phyloP scores from a whole-genome alignment of 306 rosid species.

The Corylus avellana region DNA sequence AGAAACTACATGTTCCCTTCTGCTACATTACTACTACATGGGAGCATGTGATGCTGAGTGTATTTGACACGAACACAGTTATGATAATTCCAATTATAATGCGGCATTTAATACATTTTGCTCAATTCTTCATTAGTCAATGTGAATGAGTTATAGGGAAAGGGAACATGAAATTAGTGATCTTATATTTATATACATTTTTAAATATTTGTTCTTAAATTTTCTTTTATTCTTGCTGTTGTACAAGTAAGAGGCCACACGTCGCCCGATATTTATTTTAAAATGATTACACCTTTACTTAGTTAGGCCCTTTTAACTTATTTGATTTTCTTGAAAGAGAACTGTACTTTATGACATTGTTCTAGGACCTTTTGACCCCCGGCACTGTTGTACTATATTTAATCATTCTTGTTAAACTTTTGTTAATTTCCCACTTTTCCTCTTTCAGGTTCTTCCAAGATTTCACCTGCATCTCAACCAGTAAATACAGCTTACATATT shows the following conservation, averaged over 20 bases:
- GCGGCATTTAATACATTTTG: neutral
- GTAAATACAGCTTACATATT: constrained; percentile 74
- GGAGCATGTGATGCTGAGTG: neutral
- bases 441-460: constrained; percentile 72
- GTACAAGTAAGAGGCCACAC: neutral
- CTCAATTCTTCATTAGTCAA: neutral
- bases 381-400: neutral
- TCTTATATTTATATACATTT: neutral
- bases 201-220: neutral
- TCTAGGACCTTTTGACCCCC: no score
- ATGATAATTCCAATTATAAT: neutral
- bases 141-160: neutral
- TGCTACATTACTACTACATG: neutral
- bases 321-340: no score
- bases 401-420: neutral
- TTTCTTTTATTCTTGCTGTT: neutral
- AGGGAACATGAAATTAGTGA: neutral
- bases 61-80: neutral
- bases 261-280: neutral
- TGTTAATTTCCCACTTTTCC: constrained; percentile 26
- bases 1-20: neutral
- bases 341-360: no score
- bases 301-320: neutral
- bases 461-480: constrained; percentile 55
- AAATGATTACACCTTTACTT: neutral